Evolutionary conservation across 2,329 filamentous ascomycete genomes (phyloP).

Genomic region (Fonsecaea nubica): DNA sequence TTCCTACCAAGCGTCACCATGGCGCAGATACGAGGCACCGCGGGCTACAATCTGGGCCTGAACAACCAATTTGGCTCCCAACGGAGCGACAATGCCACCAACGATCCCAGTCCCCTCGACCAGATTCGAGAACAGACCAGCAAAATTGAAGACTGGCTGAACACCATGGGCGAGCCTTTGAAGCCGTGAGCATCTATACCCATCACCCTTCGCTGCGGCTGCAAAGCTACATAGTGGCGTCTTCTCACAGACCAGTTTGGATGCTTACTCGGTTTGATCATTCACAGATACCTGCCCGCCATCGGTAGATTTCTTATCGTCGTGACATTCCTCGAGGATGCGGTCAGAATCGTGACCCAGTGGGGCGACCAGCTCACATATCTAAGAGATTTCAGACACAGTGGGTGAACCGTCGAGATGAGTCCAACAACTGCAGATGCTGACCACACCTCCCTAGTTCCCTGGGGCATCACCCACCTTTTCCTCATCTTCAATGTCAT

Average conservation of each 20-base stretch:
- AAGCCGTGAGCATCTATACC: slow-evolving; percentile 76
- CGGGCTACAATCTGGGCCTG: slow-evolving; percentile 82
- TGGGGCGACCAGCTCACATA: slow-evolving; percentile 95
- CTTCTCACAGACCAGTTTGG: slow-evolving; percentile 7
- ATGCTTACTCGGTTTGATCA: slow-evolving; percentile 43
- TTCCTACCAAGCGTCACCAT: slow-evolving; percentile 43
- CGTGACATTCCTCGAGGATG: slow-evolving; percentile 97
- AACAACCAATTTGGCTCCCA: slow-evolving; percentile 73
- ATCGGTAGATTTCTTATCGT: slow-evolving; percentile 98
- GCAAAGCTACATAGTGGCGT: slow-evolving; percentile 20
- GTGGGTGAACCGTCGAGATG: slow-evolving; percentile 27
- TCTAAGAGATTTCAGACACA: slow-evolving; percentile 74
- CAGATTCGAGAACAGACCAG: slow-evolving; percentile 91
- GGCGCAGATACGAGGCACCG: slow-evolving; percentile 68
- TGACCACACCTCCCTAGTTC: slow-evolving; percentile 65
- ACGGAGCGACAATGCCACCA: slow-evolving; percentile 64
- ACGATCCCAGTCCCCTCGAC: slow-evolving; percentile 80
- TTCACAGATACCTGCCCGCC: slow-evolving; percentile 80
- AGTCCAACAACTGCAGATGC: slow-evolving; percentile 5
- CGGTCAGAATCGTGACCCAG: slow-evolving; percentile 94
- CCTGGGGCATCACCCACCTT: slow-evolving; percentile 82
- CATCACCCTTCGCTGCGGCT: slow-evolving; percentile 19
- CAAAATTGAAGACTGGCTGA: slow-evolving; percentile 95
- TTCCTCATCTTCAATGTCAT: slow-evolving; percentile 92
- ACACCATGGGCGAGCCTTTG: slow-evolving; percentile 84